Evolutionary conservation across 345 rosid species (phyloP), one percentile per base, ranked within the genome.

Genomic region (Raphanus sativus): DNA sequence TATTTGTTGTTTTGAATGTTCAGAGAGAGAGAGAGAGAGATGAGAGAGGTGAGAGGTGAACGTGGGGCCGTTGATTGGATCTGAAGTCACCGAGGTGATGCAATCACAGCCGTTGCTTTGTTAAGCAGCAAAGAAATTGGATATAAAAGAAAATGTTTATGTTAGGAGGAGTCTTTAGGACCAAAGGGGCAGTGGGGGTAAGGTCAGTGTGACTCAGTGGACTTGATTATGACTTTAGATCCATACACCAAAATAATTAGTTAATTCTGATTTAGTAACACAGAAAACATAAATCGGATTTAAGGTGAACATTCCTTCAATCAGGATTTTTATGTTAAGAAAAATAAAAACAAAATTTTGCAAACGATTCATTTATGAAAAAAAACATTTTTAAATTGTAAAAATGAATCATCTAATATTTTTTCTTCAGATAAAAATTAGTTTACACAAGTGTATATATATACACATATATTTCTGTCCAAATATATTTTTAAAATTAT

Each of bases 1-100:
- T 75, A 69, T 74, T 75, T 80, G 72, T 69, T 75, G 82, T 72
- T 62, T 38, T 67, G 70, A 81, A 80, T 71, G 76, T 66, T 71
- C 55, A 61, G 24, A 62, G 75, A 73, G 83, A 83, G 82, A 82
- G 60, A 77, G 30, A 28, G 30, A 28, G 38, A 38, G 55, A 13
- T n/a, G 55, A 67, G 56, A 78, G 66, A 32, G 16, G 71, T 71
- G 67, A 78, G 73, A 77, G 82, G 71, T 69, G 78, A 52, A 80
- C 73, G 92, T 86, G 91, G 96, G 96, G 77, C 81, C 92, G 81
- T 90, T 69, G 87, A 89, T 91, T 94, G 89, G 75, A 64, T 81
- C 84, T 85, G 76, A 91, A 89, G 97, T 84, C 81, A 94, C 80
- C 80, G 74, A 75, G 48, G 59, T 26, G 26, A 42, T 68, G 73